Percentiles rank a stretch among this genome's conserved stretches.
phyloP scores from a whole-genome alignment of 371 early-diverging fungal genomes.

The Parasitella parasitica region DNA sequence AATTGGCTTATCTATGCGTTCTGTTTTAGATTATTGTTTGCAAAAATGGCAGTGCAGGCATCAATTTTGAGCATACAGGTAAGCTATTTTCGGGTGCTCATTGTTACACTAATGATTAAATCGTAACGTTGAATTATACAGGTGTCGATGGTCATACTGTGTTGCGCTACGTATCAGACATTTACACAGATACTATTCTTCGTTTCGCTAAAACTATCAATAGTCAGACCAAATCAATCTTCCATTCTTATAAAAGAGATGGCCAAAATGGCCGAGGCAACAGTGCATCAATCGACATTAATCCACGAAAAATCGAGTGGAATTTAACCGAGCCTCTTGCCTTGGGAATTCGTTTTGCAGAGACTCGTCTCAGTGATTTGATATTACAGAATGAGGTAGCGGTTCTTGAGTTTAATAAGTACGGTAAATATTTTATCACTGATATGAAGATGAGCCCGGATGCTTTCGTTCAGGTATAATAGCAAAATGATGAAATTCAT shows the following conservation, averaged over 20 bases:
- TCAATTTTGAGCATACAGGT: constrained; percentile 65
- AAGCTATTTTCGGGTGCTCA: background rate
- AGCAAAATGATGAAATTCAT: background rate
- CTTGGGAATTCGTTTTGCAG: constrained; percentile 55
- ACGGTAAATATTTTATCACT: constrained; percentile 75
- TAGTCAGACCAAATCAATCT: constrained; percentile 54
- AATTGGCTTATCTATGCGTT: background rate
- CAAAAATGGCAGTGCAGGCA: constrained; percentile 61
- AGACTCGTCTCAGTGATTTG: constrained; percentile 53
- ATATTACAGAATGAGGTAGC: constrained; percentile 65
- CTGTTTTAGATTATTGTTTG: constrained; percentile 54
- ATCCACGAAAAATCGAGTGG: constrained; percentile 58
- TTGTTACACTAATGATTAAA: background rate
- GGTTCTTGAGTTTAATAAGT: constrained; percentile 62
- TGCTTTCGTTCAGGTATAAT: constrained; percentile 74
- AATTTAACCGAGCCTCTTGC: constrained; percentile 44
- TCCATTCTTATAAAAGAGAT: constrained; percentile 26
- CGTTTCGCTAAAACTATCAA: constrained; percentile 61
- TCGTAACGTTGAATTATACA: constrained; percentile 5
- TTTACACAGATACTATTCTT: constrained; percentile 58
- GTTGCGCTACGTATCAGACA: constrained; percentile 57
- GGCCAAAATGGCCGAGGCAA: background rate
- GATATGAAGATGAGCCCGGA: constrained; percentile 73
- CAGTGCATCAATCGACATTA: constrained; percentile 4
- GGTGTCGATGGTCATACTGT: constrained; percentile 65